A percentile compares a stretch with the other conserved stretches of the same genome.
phyloP scores from a whole-genome alignment of 352 stramenopile genomes.

The Aphanomyces invadans region DNA sequence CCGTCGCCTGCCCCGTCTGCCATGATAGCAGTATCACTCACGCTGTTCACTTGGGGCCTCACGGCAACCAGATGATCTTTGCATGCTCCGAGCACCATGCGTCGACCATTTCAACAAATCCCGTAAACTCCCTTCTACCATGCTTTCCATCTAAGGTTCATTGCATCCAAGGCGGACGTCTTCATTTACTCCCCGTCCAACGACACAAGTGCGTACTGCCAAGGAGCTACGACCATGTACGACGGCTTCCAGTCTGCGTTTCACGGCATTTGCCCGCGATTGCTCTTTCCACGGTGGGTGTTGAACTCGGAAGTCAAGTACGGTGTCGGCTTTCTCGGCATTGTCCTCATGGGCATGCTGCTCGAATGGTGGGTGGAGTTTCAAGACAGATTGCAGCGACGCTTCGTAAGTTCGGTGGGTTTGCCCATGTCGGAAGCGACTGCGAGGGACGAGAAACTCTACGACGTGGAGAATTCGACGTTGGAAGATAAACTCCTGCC shows the following conservation, averaged over 20 bases:
- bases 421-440: background rate
- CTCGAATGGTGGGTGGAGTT: conserved; percentile 51
- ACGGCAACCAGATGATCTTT: conserved; percentile 64
- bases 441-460: background rate
- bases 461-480: background rate
- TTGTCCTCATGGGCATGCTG: conserved; percentile 52
- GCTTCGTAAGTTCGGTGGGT: conserved; percentile 32
- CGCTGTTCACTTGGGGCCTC: conserved; percentile 57
- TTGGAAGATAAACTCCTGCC: conserved; percentile 15
- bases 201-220: conserved; percentile 13
- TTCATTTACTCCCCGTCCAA: conserved; percentile 4
- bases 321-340: conserved; percentile 53
- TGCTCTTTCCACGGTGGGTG: conserved; percentile 75
- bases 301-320: conserved; percentile 62
- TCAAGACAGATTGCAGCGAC: conserved; percentile 37
- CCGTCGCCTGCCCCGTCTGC: conserved; percentile 54
- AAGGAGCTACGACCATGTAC: conserved; percentile 44
- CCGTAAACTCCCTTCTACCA: conserved; percentile 19
- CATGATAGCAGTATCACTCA: conserved; percentile 51
- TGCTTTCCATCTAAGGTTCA: background rate
- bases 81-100: conserved; percentile 56
- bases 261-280: conserved; percentile 43
- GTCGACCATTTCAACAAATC: conserved; percentile 43
- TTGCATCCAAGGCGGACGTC: background rate
- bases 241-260: conserved; percentile 71